phyloP scores from a whole-genome alignment of 345 rosid species.

The Toxicodendron radicans region DNA sequence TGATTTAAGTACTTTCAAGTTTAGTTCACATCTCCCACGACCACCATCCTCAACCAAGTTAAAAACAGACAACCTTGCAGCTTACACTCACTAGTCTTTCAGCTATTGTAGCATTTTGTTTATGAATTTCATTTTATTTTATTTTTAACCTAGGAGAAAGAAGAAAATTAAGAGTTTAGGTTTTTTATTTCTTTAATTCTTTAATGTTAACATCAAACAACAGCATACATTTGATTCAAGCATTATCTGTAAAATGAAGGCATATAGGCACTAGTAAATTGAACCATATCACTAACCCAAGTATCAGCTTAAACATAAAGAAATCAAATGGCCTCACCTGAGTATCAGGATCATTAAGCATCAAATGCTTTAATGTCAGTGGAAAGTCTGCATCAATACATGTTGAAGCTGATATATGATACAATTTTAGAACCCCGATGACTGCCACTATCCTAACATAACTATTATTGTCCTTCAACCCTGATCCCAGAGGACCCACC shows the following conservation, averaged over 20 bases:
- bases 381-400: constrained; percentile 92
- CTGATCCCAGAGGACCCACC: constrained; percentile 88
- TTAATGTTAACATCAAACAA: not conserved
- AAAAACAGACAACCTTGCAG: not conserved
- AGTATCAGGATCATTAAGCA: constrained; percentile 82
- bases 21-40: constrained; percentile 2
- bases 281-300: not conserved
- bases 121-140: not conserved
- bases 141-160: not conserved
- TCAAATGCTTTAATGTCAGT: constrained; percentile 69
- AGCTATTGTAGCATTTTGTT: not conserved
- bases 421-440: constrained; percentile 82
- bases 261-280: not conserved
- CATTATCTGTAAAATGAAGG: not conserved
- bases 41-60: not conserved
- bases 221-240: constrained; percentile 1
- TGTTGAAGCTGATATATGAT: constrained; percentile 82
- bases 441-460: constrained; percentile 92
- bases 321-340: constrained; percentile 52
- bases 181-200: not conserved
- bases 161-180: not conserved
- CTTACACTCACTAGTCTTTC: not conserved
- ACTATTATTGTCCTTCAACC: constrained; percentile 77
- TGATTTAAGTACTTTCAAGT: not conserved
- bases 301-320: not conserved